Conservation (phyloP, 331 rosid genomes). For the Quercus lobata region DNA sequence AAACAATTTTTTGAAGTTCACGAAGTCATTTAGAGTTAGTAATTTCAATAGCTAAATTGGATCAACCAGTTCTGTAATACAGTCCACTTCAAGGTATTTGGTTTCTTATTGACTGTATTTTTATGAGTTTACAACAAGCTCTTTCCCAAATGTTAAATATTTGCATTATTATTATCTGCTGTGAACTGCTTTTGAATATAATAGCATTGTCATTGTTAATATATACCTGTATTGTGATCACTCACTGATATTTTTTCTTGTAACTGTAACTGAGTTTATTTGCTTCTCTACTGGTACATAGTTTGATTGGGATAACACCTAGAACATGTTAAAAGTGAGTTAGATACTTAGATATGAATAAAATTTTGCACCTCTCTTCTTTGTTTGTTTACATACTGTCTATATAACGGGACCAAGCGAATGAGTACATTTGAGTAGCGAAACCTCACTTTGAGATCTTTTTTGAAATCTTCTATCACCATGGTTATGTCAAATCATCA, state of each 20-base stretch:
- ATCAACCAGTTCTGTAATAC: slow-evolving; percentile 27
- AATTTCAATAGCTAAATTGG: slow-evolving; percentile 20
- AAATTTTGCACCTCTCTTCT: too few relatives aligned
- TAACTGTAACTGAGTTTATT: too few relatives aligned
- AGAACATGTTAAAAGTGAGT: background rate
- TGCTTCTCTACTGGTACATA: too few relatives aligned
- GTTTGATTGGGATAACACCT: background rate
- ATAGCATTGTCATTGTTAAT: background rate
- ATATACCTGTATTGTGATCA: background rate
- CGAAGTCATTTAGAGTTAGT: slow-evolving; percentile 8
- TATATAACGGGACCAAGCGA: background rate
- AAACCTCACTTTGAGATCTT: background rate
- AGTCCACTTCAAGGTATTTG: slow-evolving; percentile 21
- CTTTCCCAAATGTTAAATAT: background rate
- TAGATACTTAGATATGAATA: background rate
- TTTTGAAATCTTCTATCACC: background rate
- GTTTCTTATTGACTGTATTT: slow-evolving; percentile 10
- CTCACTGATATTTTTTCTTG: too few relatives aligned
- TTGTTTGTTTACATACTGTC: too few relatives aligned
- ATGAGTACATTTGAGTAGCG: background rate
- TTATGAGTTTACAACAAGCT: slow-evolving; percentile 23
- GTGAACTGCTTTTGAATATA: background rate
- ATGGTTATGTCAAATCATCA: too few relatives aligned
- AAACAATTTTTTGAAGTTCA: slow-evolving; percentile 42
- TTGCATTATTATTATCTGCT: background rate